Evolutionary conservation across 1,284 basidiomycete genomes (phyloP), one percentile per base, ranked within the genome.

Genomic region (Macrocystidia cucumis): DNA sequence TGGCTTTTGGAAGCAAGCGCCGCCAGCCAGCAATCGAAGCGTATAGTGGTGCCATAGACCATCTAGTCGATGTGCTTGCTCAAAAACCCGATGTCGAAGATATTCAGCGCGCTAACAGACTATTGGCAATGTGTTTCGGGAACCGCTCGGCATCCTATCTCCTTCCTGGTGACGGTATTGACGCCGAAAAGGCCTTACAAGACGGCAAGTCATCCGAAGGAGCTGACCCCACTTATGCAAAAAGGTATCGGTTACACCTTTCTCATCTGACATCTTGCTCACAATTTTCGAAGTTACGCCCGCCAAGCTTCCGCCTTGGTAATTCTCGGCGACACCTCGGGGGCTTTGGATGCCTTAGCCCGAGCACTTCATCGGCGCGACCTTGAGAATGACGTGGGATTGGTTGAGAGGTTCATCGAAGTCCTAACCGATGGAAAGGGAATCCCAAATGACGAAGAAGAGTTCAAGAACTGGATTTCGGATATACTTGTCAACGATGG

Each of bases 21-120:
- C 46, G 53, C n/a, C 17, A 16, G 4, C 41, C 38, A 12, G 58
- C 61, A 0, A 34, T 60, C 9, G 38, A 47, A 9, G 55, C 55
- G 8, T 62, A 63, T 38, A 48, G 45, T 2, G 49, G 56, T 24
- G 58, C 58, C 9, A 48, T 59, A 9, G 45, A 58, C 14, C 44
- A 44, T 18, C 38, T 60, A 4, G 34, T 44, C n/a, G 53, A 58
- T 37, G 55, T 49, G 2, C 33, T 54, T 21, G 43, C 48, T 9
- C 54, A 57, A 44, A 55, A 50, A 7, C 56, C 55, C 7, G 50
- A 51, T 18, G 43, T 44, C 11, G 36, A 47, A 11, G 49, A 58
- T 16, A 42, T 50, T 34, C 46, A 44, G 28, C 47, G 51, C 22
- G 53, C 55, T 16, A 51, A 51, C 32, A 46, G 40, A 12, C 35